Percentiles rank a stretch among this genome's conserved stretches.
These are phyloP conservation scores for Cladosporium phlei DNA, from an alignment of 2,329 filamentous ascomycete genomes.

Conservation along the genomic window DNA sequence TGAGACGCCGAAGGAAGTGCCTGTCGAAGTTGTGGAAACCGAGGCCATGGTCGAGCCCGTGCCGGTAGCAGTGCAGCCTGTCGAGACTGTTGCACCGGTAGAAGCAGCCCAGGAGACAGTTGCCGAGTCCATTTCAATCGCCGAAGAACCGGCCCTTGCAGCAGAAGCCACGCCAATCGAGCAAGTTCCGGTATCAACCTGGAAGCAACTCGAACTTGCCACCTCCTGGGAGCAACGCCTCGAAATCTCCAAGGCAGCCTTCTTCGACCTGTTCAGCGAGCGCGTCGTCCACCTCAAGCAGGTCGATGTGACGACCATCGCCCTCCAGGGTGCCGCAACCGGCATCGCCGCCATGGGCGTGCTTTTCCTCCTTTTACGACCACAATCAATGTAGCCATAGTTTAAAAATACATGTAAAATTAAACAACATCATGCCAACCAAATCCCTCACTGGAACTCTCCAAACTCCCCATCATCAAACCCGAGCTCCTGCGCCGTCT, in stretches of 20 bases:
- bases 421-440: background rate
- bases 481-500: slow-evolving; percentile 58
- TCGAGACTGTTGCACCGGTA: background rate
- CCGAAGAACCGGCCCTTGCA: background rate
- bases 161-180: background rate
- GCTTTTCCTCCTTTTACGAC: slow-evolving; percentile 31
- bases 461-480: slow-evolving; percentile 88
- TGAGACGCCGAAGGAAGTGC: slow-evolving; percentile 18
- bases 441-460: slow-evolving; percentile 58
- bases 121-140: background rate
- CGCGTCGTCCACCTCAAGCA: slow-evolving; percentile 41
- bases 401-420: slow-evolving; percentile 7
- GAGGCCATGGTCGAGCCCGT: background rate
- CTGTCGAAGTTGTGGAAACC: slow-evolving; percentile 17
- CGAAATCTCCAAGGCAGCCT: slow-evolving; percentile 16
- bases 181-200: background rate
- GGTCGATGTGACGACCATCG: slow-evolving; percentile 43
- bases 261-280: slow-evolving; percentile 39
- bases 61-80: background rate
- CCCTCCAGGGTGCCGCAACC: slow-evolving; percentile 41
- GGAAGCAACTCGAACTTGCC: slow-evolving; percentile 6
- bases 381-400: slow-evolving; percentile 16
- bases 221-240: slow-evolving; percentile 10
- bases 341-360: slow-evolving; percentile 35
- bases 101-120: background rate